phyloP scores from a whole-genome alignment of 768 basidiomycete genomes.

The Tricholoma furcatifolium region DNA sequence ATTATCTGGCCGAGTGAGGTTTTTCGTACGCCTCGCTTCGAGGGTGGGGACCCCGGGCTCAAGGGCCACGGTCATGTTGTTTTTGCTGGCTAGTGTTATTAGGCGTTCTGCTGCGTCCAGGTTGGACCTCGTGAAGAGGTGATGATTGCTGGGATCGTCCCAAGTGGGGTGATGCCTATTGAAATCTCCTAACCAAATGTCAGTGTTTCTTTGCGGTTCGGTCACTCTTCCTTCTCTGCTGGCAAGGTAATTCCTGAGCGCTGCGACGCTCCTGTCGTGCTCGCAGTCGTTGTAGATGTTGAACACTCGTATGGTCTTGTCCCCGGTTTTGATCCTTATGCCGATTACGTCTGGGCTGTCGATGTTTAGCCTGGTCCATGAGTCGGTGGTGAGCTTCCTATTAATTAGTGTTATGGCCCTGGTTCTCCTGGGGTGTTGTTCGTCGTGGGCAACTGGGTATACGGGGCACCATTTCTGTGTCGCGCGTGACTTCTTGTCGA shows the following conservation, averaged over 20 bases:
- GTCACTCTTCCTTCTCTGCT: not conserved
- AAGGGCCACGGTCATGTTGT: conserved; percentile 33
- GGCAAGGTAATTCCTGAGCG: conserved; percentile 7
- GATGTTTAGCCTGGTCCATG: conserved; percentile 22
- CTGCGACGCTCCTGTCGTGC: conserved; percentile 15
- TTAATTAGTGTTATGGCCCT: conserved; percentile 21
- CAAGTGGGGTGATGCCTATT: conserved; percentile 41
- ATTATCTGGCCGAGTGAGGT: too few species aligned
- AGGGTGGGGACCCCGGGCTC: conserved; percentile 35
- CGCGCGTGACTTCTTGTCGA: conserved; percentile 14
- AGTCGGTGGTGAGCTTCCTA: conserved; percentile 12
- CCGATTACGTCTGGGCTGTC: conserved; percentile 23
- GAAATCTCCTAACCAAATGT: conserved; percentile 36
- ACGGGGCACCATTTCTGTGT: conserved; percentile 10
- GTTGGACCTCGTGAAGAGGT: conserved; percentile 32
- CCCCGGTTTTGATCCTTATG: conserved; percentile 16
- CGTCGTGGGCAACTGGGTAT: conserved; percentile 8
- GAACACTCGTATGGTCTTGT: conserved; percentile 25
- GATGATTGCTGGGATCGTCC: conserved; percentile 29
- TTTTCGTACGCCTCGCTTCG: conserved; percentile 18
- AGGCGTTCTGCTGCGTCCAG: conserved; percentile 23
- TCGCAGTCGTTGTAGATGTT: too few species aligned
- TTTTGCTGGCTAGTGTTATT: conserved; percentile 19
- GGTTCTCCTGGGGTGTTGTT: not conserved
- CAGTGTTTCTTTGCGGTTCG: not conserved